Conservation (phyloP, 2,329 filamentous ascomycete genomes). For the Talaromyces sp. region DNA sequence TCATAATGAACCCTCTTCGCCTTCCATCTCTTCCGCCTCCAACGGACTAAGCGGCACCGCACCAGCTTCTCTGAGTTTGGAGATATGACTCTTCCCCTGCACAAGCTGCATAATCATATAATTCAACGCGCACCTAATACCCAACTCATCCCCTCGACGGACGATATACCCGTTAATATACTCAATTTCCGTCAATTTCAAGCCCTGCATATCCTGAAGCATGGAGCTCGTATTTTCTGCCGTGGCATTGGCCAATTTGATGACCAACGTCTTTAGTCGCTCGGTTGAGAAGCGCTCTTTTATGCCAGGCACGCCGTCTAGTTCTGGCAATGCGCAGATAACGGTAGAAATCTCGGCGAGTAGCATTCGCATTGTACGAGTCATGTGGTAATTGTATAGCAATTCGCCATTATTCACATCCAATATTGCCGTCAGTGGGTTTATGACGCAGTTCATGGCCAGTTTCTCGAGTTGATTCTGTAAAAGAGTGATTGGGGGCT, state of each 20-base stretch:
- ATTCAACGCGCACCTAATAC: slow-evolving; percentile 70
- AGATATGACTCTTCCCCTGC: slow-evolving; percentile 62
- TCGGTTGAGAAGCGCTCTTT: slow-evolving; percentile 59
- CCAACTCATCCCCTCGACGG: slow-evolving; percentile 66
- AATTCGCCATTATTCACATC: slow-evolving; percentile 73
- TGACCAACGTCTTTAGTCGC: slow-evolving; percentile 61
- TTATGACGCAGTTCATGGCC: slow-evolving; percentile 72
- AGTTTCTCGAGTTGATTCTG: slow-evolving; percentile 75
- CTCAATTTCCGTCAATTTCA: slow-evolving; percentile 70
- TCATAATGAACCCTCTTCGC: slow-evolving; percentile 14
- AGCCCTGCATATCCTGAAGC: slow-evolving; percentile 62
- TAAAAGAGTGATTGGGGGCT: slow-evolving; percentile 63
- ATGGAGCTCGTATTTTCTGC: slow-evolving; percentile 64
- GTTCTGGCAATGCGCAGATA: slow-evolving; percentile 71
- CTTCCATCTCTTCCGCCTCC: slow-evolving; percentile 18
- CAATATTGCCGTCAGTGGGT: slow-evolving; percentile 76
- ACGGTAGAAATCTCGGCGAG: slow-evolving; percentile 73
- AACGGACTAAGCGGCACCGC: slow-evolving; percentile 35
- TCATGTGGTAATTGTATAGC: slow-evolving; percentile 64
- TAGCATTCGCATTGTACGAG: slow-evolving; percentile 66
- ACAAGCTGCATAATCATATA: slow-evolving; percentile 71
- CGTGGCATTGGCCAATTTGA: slow-evolving; percentile 55
- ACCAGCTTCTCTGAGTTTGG: slow-evolving; percentile 32
- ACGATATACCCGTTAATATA: slow-evolving; percentile 90
- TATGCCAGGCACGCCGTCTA: slow-evolving; percentile 61